Evolutionary conservation across 495 filamentous ascomycete species (phyloP).

Genomic region (Pyrenopolyporus hunteri): DNA sequence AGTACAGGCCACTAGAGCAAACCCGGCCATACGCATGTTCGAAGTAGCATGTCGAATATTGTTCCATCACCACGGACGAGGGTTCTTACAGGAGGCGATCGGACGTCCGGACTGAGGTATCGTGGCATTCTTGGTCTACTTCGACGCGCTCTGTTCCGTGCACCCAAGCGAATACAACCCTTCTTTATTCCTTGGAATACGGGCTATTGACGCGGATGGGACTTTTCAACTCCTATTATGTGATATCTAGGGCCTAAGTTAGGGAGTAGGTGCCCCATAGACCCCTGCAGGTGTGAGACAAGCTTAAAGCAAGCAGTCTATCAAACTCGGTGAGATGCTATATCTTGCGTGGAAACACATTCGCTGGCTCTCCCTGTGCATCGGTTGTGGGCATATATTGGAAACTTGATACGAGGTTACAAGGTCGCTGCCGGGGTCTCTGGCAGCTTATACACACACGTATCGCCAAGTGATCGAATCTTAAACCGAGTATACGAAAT

Average conservation of each 20-base stretch:
- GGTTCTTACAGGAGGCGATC: neutral
- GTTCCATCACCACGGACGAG: slow-evolving; percentile 3
- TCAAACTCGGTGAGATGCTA: slow-evolving; percentile 1
- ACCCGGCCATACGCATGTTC: slow-evolving; percentile 4
- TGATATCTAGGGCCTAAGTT: neutral
- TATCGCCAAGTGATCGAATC: slow-evolving; percentile 28
- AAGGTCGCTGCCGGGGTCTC: slow-evolving; percentile 9
- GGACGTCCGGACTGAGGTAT: slow-evolving; percentile 23
- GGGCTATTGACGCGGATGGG: neutral
- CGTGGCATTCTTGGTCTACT: neutral
- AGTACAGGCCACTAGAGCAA: neutral
- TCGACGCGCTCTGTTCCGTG: neutral
- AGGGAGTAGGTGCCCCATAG: neutral
- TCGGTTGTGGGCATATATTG: slow-evolving; percentile 40
- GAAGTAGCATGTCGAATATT: neutral
- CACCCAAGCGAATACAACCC: neutral
- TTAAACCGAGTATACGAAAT: slow-evolving; percentile 14
- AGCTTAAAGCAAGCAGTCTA: slow-evolving; percentile 13
- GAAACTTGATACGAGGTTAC: slow-evolving; percentile 39
- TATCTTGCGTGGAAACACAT: slow-evolving; percentile 11
- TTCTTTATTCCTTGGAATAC: neutral
- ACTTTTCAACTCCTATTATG: neutral
- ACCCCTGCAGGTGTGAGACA: slow-evolving; percentile 1
- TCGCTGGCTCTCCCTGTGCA: slow-evolving; percentile 11
- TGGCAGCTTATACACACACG: slow-evolving; percentile 22